Base-by-base conservation (phyloP, 2,329 filamentous ascomycete species). In the Aspergillus melleus region DNA sequence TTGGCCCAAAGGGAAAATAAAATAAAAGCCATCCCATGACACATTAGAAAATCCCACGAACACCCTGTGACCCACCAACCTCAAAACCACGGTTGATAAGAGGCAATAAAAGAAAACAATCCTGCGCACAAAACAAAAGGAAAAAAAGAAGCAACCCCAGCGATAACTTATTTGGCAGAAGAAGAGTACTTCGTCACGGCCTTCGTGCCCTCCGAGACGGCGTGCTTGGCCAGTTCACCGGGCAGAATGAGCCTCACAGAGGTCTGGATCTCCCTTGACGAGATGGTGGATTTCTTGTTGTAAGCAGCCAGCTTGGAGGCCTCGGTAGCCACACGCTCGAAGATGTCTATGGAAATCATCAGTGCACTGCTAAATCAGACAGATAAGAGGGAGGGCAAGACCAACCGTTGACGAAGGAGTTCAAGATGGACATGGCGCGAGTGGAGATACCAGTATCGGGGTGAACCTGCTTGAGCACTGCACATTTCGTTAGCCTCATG, bases 271-370 rank as follows among this genome's bases (percentile, higher is more conserved):
- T 99, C 95, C 76, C 95, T 90, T 70, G 95, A 98, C 57, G 94
- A 98, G 83, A 99, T 99, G 79, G 95, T 99, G 54, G 94, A 98
- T 88, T 99, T 99, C 90, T 98, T 99, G 90, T 99, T 99, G 87
- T 99, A 99, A 66, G 95, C 95, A 71, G 95, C 95, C 64, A 99
- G 90, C 90, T 99, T 99, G 79, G 92, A 96, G 55, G 95, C 95
- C 83, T 99, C 95, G 61, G 95, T 97, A 68, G 95, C 95, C 72
- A 99, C 94, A 73, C 95, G 93, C 89, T 99, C 95, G 80, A 99
- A 99, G 79, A 99, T 99, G 76, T 99, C 92, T 95, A 63, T n/a
- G 44, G 57, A 4, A 24, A 12, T 50, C 20, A 49, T 36, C 12
- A 29, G 26, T 19, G 16, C n/a, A 32, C 6, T 10, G 9, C 4